Conservation (phyloP, 306 rosid genomes). For the Cucurbita argyrosperma region DNA sequence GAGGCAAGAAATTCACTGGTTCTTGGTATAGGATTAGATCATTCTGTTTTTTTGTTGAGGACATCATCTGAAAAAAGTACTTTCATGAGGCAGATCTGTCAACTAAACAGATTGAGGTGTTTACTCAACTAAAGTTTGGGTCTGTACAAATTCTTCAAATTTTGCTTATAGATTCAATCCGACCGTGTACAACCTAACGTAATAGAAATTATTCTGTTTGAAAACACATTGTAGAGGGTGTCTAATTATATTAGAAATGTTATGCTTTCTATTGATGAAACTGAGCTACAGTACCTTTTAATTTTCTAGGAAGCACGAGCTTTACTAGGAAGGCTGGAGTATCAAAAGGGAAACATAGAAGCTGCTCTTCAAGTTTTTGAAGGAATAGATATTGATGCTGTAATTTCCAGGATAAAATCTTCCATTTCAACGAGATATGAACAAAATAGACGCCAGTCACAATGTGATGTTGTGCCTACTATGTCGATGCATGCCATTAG, state of each 20-base stretch:
- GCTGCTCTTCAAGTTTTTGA: slow-evolving; percentile 93
- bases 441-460: slow-evolving; percentile 34
- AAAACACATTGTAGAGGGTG: neutral
- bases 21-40: neutral
- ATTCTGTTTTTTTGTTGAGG: neutral
- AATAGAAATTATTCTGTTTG: neutral
- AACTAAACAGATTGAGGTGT: neutral
- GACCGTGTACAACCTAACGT: neutral
- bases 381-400: slow-evolving; percentile 75
- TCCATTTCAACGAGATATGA: slow-evolving; percentile 55
- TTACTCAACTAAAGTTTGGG: neutral
- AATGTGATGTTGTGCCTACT: slow-evolving; percentile 39
- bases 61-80: neutral
- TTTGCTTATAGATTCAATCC: neutral
- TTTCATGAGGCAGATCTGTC: neutral
- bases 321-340: slow-evolving; percentile 82
- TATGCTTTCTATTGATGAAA: neutral
- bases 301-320: slow-evolving; percentile 82
- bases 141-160: neutral
- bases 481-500: slow-evolving; percentile 89
- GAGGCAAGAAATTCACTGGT: neutral
- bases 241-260: neutral
- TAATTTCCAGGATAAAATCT: slow-evolving; percentile 51
- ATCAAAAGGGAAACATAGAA: slow-evolving; percentile 70
- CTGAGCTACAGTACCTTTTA: slow-evolving; percentile 8